Conservation (phyloP, 805 yeast species). For the Wickerhamiella kurtzmanii region DNA sequence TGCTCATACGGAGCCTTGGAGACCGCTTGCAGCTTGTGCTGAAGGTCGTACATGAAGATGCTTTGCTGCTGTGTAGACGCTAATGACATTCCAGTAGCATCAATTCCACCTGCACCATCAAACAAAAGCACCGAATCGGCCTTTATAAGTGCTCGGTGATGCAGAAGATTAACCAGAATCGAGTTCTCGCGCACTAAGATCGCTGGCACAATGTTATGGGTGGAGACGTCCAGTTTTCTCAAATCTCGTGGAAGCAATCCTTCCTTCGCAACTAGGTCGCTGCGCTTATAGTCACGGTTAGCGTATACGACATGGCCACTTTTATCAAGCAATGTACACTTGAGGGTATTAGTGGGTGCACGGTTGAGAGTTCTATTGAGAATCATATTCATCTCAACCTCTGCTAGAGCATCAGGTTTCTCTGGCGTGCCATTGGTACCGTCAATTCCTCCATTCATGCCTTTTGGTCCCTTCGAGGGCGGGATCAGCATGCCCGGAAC, state of each 20-base stretch:
- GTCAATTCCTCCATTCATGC: neutral
- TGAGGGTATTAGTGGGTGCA: slow-evolving; percentile 31
- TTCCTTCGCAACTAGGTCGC: slow-evolving; percentile 57
- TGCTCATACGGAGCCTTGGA: slow-evolving; percentile 69
- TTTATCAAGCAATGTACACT: slow-evolving; percentile 70
- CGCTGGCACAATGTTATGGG: slow-evolving; percentile 77
- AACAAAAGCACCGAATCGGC: slow-evolving; percentile 68
- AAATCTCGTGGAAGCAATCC: slow-evolving; percentile 80
- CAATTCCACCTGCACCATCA: slow-evolving; percentile 36
- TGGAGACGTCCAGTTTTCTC: slow-evolving; percentile 71
- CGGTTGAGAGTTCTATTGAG: slow-evolving; percentile 17
- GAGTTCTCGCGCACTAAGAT: slow-evolving; percentile 68
- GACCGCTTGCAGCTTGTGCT: slow-evolving; percentile 39
- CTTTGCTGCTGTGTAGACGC: slow-evolving; percentile 54
- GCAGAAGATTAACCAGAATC: slow-evolving; percentile 67
- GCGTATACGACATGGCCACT: slow-evolving; percentile 57
- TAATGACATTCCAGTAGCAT: slow-evolving; percentile 22
- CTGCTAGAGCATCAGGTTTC: neutral
- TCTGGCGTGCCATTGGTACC: neutral
- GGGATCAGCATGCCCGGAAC: neutral
- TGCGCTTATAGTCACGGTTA: slow-evolving; percentile 59
- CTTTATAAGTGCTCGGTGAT: slow-evolving; percentile 81
- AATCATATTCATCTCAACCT: slow-evolving; percentile 17
- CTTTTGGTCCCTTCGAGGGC: neutral
- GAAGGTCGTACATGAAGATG: slow-evolving; percentile 70